Evolutionary conservation across 495 filamentous ascomycete species (phyloP).

Genomic region (Beverwykella pulmonaria): DNA sequence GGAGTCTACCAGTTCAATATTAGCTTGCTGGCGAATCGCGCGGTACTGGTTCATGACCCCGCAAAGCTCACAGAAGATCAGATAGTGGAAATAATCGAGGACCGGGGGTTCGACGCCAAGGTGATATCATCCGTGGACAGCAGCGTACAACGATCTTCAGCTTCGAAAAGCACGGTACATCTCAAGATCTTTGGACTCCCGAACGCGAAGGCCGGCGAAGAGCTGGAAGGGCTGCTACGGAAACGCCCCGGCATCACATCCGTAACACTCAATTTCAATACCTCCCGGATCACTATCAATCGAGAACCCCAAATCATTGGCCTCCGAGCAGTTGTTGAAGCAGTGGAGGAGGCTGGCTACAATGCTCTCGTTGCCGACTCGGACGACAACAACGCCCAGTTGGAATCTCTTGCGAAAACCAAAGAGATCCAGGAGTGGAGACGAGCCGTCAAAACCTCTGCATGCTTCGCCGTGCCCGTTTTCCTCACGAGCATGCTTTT

Average conservation of each 20-base stretch:
- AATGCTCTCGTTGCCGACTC: slow-evolving; percentile 88
- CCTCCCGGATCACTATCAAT: slow-evolving; percentile 67
- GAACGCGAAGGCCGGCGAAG: slow-evolving; percentile 67
- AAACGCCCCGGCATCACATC: slow-evolving; percentile 69
- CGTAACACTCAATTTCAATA: slow-evolving; percentile 69
- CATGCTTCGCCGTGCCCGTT: slow-evolving; percentile 84
- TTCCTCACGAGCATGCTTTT: slow-evolving; percentile 90
- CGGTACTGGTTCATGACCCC: slow-evolving; percentile 83
- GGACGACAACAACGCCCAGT: slow-evolving; percentile 94
- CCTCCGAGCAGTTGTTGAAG: slow-evolving; percentile 77
- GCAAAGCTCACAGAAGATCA: slow-evolving; percentile 65
- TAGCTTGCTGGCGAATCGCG: slow-evolving; percentile 87
- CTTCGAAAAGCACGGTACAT: slow-evolving; percentile 58
- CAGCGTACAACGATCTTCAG: slow-evolving; percentile 49
- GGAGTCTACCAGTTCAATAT: slow-evolving; percentile 89
- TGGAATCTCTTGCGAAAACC: slow-evolving; percentile 93
- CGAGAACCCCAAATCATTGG: slow-evolving; percentile 73
- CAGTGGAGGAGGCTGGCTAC: slow-evolving; percentile 76
- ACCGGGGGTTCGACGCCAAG: slow-evolving; percentile 87
- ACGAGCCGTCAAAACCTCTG: slow-evolving; percentile 71
- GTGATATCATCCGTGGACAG: slow-evolving; percentile 64
- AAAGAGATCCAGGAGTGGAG: slow-evolving; percentile 95
- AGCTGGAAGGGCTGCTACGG: slow-evolving; percentile 69
- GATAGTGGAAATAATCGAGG: slow-evolving; percentile 81
- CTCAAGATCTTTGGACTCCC: slow-evolving; percentile 83